Percentiles rank a stretch among this genome's conserved stretches.
Evolutionary conservation across 352 stramenopile genomes (phyloP).

Genomic region (Phytophthora hybrid): DNA sequence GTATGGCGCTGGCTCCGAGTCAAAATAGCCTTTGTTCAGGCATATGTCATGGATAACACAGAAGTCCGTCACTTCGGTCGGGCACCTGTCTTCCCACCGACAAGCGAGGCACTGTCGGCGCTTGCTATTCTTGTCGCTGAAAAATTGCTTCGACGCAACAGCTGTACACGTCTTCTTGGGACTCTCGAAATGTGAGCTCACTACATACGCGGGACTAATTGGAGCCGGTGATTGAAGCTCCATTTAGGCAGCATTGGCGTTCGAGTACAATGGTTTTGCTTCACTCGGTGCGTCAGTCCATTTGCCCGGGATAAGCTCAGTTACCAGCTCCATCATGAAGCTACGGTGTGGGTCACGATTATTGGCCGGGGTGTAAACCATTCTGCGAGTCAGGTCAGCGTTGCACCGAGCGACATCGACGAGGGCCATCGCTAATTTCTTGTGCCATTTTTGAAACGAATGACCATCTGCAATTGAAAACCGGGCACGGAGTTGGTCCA

Average conservation of each 20-base stretch:
- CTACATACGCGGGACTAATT: no score
- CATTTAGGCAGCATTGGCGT: no score
- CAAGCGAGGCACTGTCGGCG: conserved; percentile 1
- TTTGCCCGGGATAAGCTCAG: no score
- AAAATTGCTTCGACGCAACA: conserved; percentile 12
- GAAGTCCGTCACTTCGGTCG: conserved; percentile 7
- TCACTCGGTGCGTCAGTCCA: no score
- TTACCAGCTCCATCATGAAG: conserved; percentile 14
- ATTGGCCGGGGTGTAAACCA: conserved; percentile 7
- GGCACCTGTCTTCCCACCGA: conserved; percentile 4
- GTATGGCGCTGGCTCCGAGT: background rate
- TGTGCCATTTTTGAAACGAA: conserved; percentile 45
- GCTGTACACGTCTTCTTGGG: conserved; percentile 4
- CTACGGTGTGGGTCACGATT: conserved; percentile 5
- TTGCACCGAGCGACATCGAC: conserved; percentile 42
- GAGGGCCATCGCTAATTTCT: conserved; percentile 37
- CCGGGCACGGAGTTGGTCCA: conserved; percentile 13
- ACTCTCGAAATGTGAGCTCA: background rate
- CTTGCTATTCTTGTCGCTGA: background rate
- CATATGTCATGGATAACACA: conserved; percentile 9
- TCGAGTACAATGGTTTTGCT: no score
- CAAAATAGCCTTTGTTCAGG: background rate
- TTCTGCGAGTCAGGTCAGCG: conserved; percentile 19
- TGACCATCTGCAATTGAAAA: conserved; percentile 45
- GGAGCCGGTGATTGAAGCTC: no score